phyloP scores from a whole-genome alignment of 1,284 basidiomycete species.

The Sanghuangporus weigelae region DNA sequence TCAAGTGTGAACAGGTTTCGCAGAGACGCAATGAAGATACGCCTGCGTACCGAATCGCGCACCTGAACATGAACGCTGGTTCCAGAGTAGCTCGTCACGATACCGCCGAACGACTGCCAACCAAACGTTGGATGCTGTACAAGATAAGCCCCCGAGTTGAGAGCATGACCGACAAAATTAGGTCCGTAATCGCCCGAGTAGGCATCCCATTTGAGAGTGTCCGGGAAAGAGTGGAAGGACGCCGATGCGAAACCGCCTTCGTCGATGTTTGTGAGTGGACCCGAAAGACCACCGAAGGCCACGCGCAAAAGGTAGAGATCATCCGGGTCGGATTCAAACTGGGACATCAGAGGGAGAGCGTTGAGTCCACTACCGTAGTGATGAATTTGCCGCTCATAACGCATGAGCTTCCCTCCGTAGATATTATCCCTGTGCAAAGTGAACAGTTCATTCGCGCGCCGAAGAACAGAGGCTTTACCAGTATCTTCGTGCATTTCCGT shows the following conservation, averaged over 20 bases:
- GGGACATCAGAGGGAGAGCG: constrained; percentile 47
- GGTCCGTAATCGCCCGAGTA: constrained; percentile 60
- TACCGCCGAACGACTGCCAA: constrained; percentile 59
- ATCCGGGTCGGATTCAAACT: constrained; percentile 42
- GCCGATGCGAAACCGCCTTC: constrained; percentile 50
- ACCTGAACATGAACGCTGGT: constrained; percentile 40
- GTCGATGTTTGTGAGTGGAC: constrained; percentile 51
- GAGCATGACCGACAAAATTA: constrained; percentile 51
- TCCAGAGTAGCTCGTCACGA: constrained; percentile 33
- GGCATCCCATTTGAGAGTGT: constrained; percentile 54
- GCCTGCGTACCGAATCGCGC: constrained; percentile 44
- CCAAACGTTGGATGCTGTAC: constrained; percentile 52
- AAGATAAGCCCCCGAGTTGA: constrained; percentile 50
- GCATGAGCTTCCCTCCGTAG: constrained; percentile 50
- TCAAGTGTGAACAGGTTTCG: constrained; percentile 44
- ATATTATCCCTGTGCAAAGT: constrained; percentile 43
- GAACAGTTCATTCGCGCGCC: background rate
- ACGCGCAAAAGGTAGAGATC: constrained; percentile 50
- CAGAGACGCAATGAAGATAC: constrained; percentile 48
- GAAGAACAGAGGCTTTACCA: constrained; percentile 31
- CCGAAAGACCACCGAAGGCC: constrained; percentile 48
- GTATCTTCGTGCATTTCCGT: constrained; percentile 54
- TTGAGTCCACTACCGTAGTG: constrained; percentile 58
- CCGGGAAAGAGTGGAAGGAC: constrained; percentile 55
- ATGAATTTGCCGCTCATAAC: constrained; percentile 54